phyloP scores from a whole-genome alignment of 495 filamentous ascomycete genomes.

The Podospora australis region DNA sequence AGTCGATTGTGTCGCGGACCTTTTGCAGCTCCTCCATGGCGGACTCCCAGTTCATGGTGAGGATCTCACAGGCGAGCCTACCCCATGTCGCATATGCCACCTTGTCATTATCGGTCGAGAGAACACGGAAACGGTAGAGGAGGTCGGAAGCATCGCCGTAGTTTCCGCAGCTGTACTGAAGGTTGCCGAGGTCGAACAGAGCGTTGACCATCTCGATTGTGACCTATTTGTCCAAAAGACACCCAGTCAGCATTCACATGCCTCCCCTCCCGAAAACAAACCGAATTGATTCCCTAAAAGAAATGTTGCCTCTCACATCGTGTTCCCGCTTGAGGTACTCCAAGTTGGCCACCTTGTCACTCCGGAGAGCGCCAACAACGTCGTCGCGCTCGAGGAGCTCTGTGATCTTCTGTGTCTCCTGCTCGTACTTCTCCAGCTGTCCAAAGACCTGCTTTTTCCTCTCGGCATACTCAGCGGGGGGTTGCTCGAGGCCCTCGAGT shows the following conservation, averaged over 20 bases:
- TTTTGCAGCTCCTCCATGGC: constrained; percentile 95
- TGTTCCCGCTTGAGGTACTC: constrained; percentile 92
- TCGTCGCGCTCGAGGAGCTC: constrained; percentile 78
- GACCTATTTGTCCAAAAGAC: constrained; percentile 46
- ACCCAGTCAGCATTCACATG: constrained; percentile 11
- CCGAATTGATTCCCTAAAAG: not conserved
- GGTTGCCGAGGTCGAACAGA: constrained; percentile 88
- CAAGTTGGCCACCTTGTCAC: constrained; percentile 96
- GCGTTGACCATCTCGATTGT: constrained; percentile 90
- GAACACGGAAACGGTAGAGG: constrained; percentile 91
- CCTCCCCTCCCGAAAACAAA: not conserved
- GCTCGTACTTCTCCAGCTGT: constrained; percentile 69
- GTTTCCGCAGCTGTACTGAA: constrained; percentile 93
- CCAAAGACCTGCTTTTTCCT: constrained; percentile 84
- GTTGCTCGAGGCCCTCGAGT: constrained; percentile 68
- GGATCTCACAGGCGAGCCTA: constrained; percentile 88
- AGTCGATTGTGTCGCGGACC: constrained; percentile 88
- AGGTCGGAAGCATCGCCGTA: constrained; percentile 82
- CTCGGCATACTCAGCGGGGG: constrained; percentile 77
- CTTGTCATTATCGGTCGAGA: constrained; percentile 97
- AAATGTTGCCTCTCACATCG: constrained; percentile 45
- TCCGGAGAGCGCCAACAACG: constrained; percentile 78
- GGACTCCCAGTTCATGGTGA: constrained; percentile 86
- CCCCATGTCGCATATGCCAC: constrained; percentile 93
- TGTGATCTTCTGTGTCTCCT: constrained; percentile 78